These are phyloP conservation scores for Macrotyloma uniflorum DNA, from an alignment of 306 rosid species.

Conservation along the genomic window DNA sequence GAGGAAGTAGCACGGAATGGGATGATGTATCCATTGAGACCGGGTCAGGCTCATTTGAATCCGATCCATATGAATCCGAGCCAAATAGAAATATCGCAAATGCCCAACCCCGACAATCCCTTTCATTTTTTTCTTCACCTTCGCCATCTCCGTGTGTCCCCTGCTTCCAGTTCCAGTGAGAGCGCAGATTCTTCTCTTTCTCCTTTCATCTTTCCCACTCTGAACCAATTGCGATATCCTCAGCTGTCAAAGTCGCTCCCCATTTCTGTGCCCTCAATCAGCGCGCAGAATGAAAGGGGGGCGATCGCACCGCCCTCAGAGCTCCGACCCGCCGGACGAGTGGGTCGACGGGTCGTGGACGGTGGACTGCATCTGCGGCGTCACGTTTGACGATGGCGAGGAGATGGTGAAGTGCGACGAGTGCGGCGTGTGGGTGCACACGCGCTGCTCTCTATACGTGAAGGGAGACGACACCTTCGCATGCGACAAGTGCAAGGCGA, in stretches of 20 bases:
- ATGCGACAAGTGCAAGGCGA: conserved; percentile 86
- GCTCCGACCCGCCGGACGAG: conserved; percentile 86
- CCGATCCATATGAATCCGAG: background rate
- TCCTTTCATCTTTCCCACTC: background rate
- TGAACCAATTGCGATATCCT: background rate
- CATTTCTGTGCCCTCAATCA: background rate
- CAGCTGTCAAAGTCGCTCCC: background rate
- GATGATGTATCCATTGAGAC: background rate
- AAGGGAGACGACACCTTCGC: conserved; percentile 91
- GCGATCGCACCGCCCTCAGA: conserved; percentile 89
- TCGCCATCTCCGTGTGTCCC: background rate
- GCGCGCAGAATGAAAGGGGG: conserved; percentile 73
- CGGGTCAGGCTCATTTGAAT: background rate
- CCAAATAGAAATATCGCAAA: background rate
- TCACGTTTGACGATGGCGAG: conserved; percentile 94
- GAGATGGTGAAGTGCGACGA: conserved; percentile 99
- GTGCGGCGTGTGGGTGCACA: conserved; percentile 99
- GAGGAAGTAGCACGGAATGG: background rate
- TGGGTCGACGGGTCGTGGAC: conserved; percentile 97
- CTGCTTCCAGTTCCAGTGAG: background rate
- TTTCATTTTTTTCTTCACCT: background rate
- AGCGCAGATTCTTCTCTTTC: background rate
- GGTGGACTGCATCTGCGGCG: conserved; percentile 96
- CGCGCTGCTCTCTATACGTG: conserved; percentile 89
- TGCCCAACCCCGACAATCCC: background rate